phyloP scores from a whole-genome alignment of 192 early-diverging fungal genomes.

The Backusella morwellensis region DNA sequence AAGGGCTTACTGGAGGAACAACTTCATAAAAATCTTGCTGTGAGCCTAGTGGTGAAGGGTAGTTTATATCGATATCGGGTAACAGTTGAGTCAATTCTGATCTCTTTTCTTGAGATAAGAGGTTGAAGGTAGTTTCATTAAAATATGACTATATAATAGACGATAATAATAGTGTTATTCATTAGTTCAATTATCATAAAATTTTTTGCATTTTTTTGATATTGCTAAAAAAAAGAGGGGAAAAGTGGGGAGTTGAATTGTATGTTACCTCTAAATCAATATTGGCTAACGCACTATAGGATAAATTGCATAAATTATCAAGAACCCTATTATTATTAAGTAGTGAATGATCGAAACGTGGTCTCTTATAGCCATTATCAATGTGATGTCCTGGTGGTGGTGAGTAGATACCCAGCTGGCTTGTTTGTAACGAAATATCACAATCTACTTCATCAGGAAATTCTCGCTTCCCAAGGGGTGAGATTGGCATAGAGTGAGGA shows the following conservation, averaged over 20 bases:
- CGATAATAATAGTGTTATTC: not conserved
- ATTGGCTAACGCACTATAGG: conserved; percentile 19
- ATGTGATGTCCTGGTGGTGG: conserved; percentile 2
- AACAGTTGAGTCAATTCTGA: conserved; percentile 16
- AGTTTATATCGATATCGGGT: conserved; percentile 5
- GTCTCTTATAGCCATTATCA: not conserved
- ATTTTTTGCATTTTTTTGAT: no score
- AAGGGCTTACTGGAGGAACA: not conserved
- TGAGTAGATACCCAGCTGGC: conserved; percentile 2
- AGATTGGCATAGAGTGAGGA: not conserved
- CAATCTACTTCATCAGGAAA: not conserved
- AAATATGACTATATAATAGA: conserved; percentile 14
- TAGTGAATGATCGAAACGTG: conserved; percentile 9
- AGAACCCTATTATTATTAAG: conserved; percentile 1
- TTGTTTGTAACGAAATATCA: conserved; percentile 12
- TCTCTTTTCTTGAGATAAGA: conserved; percentile 18
- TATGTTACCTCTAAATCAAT: conserved; percentile 21
- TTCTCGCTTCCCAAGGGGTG: conserved; percentile 8
- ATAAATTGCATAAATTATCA: conserved; percentile 14
- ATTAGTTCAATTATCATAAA: not conserved
- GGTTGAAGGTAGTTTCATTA: conserved; percentile 8
- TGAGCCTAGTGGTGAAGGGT: not conserved
- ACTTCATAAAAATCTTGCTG: not conserved
- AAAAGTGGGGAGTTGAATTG: not conserved
- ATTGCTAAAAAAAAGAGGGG: not conserved